Percentiles rank a stretch among this genome's conserved stretches.
Conservation (phyloP, 2,329 filamentous ascomycete genomes). For the Calonectria fujianensis region DNA sequence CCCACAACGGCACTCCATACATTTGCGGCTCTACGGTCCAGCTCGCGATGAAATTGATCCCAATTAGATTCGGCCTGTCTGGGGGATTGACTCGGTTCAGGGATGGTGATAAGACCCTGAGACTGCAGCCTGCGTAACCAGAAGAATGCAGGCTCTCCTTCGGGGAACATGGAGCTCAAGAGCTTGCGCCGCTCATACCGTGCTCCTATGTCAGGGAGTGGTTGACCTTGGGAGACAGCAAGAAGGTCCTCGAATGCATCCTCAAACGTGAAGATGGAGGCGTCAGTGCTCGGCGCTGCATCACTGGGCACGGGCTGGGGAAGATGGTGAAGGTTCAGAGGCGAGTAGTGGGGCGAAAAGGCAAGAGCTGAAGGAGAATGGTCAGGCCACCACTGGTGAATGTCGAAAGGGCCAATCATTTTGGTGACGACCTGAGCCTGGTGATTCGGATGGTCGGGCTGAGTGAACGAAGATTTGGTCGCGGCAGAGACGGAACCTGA, state of each 20-base stretch:
- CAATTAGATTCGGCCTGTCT: constrained; percentile 50
- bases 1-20: constrained; percentile 52
- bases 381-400: constrained; percentile 45
- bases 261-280: constrained; percentile 69
- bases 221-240: constrained; percentile 64
- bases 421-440: not conserved
- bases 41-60: constrained; percentile 57
- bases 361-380: constrained; percentile 51
- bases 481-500: constrained; percentile 44
- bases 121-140: constrained; percentile 64
- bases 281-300: constrained; percentile 61
- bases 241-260: constrained; percentile 77
- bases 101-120: constrained; percentile 62
- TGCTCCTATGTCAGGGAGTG: constrained; percentile 63
- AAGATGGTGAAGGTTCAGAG: constrained; percentile 63
- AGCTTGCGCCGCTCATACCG: constrained; percentile 61
- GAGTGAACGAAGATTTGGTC: constrained; percentile 38
- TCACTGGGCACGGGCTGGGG: constrained; percentile 69
- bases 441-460: not conserved
- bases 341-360: constrained; percentile 58
- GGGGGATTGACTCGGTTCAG: constrained; percentile 44
- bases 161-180: constrained; percentile 62
- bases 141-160: constrained; percentile 63
- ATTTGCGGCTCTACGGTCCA: constrained; percentile 55
- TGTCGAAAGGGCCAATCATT: constrained; percentile 48